Evolutionary conservation across 768 basidiomycete genomes (phyloP).

Genomic region (Psilocybe cubensis): DNA sequence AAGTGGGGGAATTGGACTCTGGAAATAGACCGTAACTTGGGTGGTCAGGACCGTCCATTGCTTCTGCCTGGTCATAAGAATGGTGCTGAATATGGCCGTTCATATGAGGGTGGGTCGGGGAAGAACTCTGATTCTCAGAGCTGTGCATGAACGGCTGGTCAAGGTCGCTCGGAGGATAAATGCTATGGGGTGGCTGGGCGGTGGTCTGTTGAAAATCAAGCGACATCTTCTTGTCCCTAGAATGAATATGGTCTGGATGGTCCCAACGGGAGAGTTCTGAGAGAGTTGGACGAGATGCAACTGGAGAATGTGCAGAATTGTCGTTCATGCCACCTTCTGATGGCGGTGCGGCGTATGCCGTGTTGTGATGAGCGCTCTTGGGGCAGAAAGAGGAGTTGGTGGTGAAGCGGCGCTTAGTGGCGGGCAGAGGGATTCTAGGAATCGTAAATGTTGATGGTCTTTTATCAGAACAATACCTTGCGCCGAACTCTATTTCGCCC

Average conservation of each 20-base stretch:
- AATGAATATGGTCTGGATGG: slow-evolving; percentile 49
- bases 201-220: slow-evolving; percentile 55
- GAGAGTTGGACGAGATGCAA: slow-evolving; percentile 38
- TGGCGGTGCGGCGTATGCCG: slow-evolving; percentile 55
- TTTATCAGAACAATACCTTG: slow-evolving; percentile 26
- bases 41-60: slow-evolving; percentile 59
- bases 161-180: slow-evolving; percentile 58
- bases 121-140: slow-evolving; percentile 38
- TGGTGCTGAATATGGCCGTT: slow-evolving; percentile 20
- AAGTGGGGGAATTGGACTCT: slow-evolving; percentile 38
- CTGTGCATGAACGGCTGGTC: slow-evolving; percentile 56
- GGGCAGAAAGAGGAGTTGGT: too few relatives aligned
- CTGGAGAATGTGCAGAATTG: slow-evolving; percentile 16
- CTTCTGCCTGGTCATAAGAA: slow-evolving; percentile 46
- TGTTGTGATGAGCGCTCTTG: not conserved
- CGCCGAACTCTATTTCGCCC: slow-evolving; percentile 30
- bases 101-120: slow-evolving; percentile 33
- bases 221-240: slow-evolving; percentile 45
- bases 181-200: slow-evolving; percentile 29
- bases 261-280: slow-evolving; percentile 41
- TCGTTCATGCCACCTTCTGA: slow-evolving; percentile 41
- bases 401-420: too few relatives aligned
- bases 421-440: slow-evolving; percentile 10
- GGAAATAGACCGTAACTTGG: slow-evolving; percentile 68
- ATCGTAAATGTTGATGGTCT: slow-evolving; percentile 19